Evolutionary conservation across 23 red algal genomes (phyloP), one percentile per base, ranked within the genome.

Genomic region (Gracilaria domingensis): DNA sequence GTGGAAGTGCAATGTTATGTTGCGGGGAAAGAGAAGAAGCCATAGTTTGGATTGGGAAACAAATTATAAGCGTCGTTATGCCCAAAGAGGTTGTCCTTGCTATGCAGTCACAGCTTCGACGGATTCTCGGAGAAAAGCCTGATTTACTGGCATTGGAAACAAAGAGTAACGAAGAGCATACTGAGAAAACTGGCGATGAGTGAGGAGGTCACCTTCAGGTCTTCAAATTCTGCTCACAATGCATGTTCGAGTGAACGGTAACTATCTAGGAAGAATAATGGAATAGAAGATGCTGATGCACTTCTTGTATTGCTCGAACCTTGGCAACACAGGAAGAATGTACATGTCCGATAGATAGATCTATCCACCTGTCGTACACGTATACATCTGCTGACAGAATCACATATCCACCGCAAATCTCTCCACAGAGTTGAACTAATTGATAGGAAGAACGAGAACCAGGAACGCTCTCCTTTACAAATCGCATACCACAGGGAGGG

Each of bases 1-100:
- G 84, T 36, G 84, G 84, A 37, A 88, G 84, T 88, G 84, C 70
- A 14, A 69, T 88, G 67, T 34, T 88, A 3, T 62, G 55, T 34
- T 88, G 65, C 24, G 40, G 81, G 35, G 65, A 88, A 33, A 58
- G 49, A 45, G 79, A 82, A 64, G 64, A 88, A 35, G 71, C 47
- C 16, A 75, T 88, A 4, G 42, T 88, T 29, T 88, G 84, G 84
- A 77, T 75, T 26, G 84, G 84, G 23, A 88, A 75, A 78, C 66
- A 78, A 65, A 59, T 70, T 59, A 20, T 88, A 55, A 69, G 20
- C n/a, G 84, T 60, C 59, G 84, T 88, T 44, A 88, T 88, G 84
- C 67, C 84, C 1, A 62, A 59, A n/a, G 84, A 88, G 28, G 48
- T 75, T 26, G 84, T 88, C 8, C 8, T 33, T 33, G 84, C 84